Conservation (phyloP, 2,329 filamentous ascomycete species). For the Aspergillus proliferans region DNA sequence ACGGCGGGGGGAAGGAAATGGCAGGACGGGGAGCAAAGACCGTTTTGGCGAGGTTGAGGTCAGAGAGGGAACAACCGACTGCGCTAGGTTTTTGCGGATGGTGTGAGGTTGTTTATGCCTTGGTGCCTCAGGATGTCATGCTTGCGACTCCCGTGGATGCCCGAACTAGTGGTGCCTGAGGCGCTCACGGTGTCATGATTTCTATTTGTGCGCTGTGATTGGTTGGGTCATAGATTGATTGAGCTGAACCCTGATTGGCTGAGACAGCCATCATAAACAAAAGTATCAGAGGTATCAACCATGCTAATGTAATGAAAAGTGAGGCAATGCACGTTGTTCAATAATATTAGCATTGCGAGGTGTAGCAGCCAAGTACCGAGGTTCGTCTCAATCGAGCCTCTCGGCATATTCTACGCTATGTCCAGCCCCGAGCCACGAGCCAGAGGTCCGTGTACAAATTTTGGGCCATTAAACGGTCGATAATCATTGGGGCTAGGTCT, state of each 20-base stretch:
- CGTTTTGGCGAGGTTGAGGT: conserved; percentile 17
- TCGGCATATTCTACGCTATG: too few relatives aligned
- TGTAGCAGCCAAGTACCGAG: too few relatives aligned
- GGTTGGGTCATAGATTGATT: conserved; percentile 6
- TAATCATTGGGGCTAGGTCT: too few relatives aligned
- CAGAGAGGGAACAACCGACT: conserved; percentile 13
- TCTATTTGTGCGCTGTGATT: conserved; percentile 21
- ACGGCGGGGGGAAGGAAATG: conserved; percentile 7
- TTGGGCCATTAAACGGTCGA: too few relatives aligned
- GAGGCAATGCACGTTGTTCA: too few relatives aligned
- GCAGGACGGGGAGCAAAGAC: conserved; percentile 9
- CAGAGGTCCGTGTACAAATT: too few relatives aligned
- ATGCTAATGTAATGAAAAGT: too few relatives aligned
- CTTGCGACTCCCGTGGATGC: conserved; percentile 15
- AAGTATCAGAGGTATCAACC: neutral
- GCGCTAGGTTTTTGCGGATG: conserved; percentile 34
- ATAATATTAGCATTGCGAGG: too few relatives aligned
- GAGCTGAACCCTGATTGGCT: conserved; percentile 7
- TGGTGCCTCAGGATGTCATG: conserved; percentile 16
- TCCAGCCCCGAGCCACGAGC: too few relatives aligned
- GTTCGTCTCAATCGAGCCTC: too few relatives aligned
- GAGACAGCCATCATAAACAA: neutral
- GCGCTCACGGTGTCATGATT: conserved; percentile 14
- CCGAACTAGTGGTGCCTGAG: conserved; percentile 22
- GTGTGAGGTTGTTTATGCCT: conserved; percentile 23